These are phyloP conservation scores for Crithidia sp. DNA, from an alignment of 208 protist genomes.

Conservation along the genomic window DNA sequence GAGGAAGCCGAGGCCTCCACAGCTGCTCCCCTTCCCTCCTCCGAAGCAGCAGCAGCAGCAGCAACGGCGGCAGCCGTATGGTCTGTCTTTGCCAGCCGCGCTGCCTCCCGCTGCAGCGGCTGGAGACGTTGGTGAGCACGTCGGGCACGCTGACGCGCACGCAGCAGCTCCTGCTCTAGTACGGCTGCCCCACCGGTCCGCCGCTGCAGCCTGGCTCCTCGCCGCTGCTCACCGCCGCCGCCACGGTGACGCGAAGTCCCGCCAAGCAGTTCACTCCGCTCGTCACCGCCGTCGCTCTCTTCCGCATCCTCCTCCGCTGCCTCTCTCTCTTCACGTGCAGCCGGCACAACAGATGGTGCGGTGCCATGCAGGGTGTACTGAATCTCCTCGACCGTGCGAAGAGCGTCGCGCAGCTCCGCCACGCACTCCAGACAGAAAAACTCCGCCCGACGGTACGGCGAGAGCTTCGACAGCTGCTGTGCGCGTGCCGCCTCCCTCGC, in stretches of 20 bases:
- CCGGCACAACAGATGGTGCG: background rate
- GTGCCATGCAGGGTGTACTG: constrained; percentile 7
- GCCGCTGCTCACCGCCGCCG: background rate
- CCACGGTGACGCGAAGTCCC: background rate
- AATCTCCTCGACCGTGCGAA: constrained; percentile 37
- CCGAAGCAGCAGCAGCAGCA: background rate
- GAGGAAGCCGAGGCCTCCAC: background rate
- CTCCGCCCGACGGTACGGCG: constrained; percentile 56
- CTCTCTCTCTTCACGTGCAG: constrained; percentile 11
- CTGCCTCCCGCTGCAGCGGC: constrained; percentile 44
- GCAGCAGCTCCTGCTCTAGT: constrained; percentile 32
- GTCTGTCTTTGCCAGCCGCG: constrained; percentile 10
- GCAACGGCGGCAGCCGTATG: background rate
- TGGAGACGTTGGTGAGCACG: constrained; percentile 33
- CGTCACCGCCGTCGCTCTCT: constrained; percentile 8
- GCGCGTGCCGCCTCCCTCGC: constrained; percentile 19
- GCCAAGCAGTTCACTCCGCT: constrained; percentile 11
- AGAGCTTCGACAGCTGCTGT: constrained; percentile 36
- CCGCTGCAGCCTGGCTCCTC: background rate
- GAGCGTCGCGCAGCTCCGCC: constrained; percentile 37
- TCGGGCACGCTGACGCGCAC: constrained; percentile 22
- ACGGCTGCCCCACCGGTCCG: constrained; percentile 11
- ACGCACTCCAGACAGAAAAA: constrained; percentile 59
- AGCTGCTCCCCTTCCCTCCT: background rate
- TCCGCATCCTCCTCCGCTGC: background rate